Percentiles rank a stretch among this genome's conserved stretches.
Evolutionary conservation across 257 asterid genomes (phyloP).

Genomic region (Solanum clarkiae): DNA sequence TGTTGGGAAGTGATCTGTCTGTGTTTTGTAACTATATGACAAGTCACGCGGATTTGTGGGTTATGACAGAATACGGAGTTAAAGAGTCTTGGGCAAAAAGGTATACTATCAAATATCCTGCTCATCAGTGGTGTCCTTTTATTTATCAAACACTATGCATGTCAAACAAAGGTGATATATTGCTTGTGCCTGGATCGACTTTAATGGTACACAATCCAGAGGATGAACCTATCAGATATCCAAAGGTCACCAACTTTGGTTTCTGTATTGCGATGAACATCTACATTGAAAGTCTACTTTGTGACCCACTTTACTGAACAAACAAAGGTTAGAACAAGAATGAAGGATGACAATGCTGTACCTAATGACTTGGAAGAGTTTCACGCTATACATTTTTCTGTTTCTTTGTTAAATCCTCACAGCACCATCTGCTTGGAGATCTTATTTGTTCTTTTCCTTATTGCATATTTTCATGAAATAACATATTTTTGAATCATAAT

Average conservation of each 20-base stretch:
- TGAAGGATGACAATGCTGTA: neutral
- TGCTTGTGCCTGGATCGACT: neutral
- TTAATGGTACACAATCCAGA: neutral
- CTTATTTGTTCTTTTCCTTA: neutral
- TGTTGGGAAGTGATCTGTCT: neutral
- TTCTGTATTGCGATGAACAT: neutral
- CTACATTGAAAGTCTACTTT: neutral
- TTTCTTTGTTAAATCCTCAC: neutral
- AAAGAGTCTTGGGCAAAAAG: neutral
- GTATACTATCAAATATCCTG: neutral
- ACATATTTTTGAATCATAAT: too few species aligned
- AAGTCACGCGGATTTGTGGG: neutral
- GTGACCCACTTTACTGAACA: neutral
- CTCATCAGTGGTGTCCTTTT: neutral
- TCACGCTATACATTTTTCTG: neutral
- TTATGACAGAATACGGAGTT: neutral
- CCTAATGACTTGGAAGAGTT: neutral
- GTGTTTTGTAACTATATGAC: neutral
- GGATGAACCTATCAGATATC: neutral
- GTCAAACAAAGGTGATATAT: neutral
- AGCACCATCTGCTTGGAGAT: neutral
- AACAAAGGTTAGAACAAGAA: neutral
- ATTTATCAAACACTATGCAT: neutral
- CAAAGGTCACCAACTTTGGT: neutral
- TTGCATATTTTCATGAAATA: neutral